These are phyloP conservation scores for Colletotrichum limetticola DNA, from an alignment of 2,329 filamentous ascomycete genomes.

Conservation along the genomic window DNA sequence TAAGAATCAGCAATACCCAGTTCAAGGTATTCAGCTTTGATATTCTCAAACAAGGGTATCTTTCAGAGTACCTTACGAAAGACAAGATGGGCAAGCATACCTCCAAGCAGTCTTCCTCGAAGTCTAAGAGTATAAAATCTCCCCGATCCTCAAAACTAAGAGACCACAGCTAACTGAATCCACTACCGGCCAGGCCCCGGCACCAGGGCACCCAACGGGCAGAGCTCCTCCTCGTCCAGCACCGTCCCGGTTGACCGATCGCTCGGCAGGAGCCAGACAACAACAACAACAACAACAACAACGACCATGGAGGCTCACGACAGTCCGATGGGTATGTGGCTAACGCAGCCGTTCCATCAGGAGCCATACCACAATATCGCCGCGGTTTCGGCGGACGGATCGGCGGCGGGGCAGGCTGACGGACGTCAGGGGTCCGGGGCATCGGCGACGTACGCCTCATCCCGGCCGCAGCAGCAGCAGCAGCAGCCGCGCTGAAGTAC, in stretches of 20 bases:
- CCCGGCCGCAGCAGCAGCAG: conserved; percentile 20
- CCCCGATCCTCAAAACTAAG: no score
- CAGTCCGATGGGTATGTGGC: conserved; percentile 11
- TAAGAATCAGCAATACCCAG: no score
- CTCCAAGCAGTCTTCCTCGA: conserved; percentile 9
- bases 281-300: neutral
- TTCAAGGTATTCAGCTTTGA: neutral
- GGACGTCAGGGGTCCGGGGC: conserved; percentile 15
- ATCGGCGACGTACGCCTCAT: conserved; percentile 23
- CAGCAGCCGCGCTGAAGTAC: neutral
- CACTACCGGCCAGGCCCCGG: neutral
- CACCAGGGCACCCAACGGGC: neutral
- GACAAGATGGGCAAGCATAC: conserved; percentile 14
- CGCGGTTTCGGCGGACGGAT: conserved; percentile 24
- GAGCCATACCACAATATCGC: conserved; percentile 31
- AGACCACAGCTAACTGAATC: neutral
- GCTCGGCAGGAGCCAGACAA: conserved; percentile 2
- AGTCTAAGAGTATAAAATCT: conserved; percentile 13
- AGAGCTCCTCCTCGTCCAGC: neutral
- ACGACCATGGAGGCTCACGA: neutral
- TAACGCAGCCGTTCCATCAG: conserved; percentile 29
- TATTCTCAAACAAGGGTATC: neutral
- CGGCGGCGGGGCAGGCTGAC: neutral
- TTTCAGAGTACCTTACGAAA: neutral
- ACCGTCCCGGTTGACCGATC: conserved; percentile 21